Evolutionary conservation across 2,329 filamentous ascomycete species (phyloP).

Genomic region (Scortechinia acanthostroma): DNA sequence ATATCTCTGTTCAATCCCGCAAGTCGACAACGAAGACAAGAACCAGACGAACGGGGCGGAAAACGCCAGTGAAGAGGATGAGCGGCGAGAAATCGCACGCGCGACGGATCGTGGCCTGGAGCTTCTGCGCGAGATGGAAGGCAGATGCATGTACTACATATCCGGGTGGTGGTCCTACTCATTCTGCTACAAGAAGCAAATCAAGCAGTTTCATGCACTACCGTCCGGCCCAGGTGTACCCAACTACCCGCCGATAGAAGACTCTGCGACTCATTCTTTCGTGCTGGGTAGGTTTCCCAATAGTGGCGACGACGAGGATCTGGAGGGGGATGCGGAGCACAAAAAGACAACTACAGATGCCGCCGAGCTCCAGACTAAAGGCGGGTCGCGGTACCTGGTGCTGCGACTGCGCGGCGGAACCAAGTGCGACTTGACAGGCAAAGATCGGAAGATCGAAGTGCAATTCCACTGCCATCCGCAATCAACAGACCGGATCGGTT

Average conservation of each 20-base stretch:
- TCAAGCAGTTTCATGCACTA: constrained; percentile 68
- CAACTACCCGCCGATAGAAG: constrained; percentile 58
- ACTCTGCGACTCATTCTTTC: constrained; percentile 54
- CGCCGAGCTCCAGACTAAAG: constrained; percentile 54
- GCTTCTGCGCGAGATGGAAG: constrained; percentile 60
- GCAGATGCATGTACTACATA: constrained; percentile 64
- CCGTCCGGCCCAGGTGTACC: constrained; percentile 52
- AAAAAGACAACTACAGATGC: constrained; percentile 4
- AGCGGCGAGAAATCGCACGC: constrained; percentile 59
- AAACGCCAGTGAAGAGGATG: constrained; percentile 39
- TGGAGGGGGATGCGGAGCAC: constrained; percentile 14
- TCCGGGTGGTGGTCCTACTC: constrained; percentile 73
- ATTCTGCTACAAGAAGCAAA: constrained; percentile 66
- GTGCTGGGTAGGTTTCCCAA: constrained; percentile 42
- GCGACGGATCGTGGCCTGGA: constrained; percentile 64
- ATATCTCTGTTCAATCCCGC: constrained; percentile 62
- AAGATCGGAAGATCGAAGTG: constrained; percentile 60
- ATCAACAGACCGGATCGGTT: constrained; percentile 55
- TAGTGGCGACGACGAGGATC: constrained; percentile 6
- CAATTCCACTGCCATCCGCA: constrained; percentile 55
- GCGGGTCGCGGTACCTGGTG: constrained; percentile 62
- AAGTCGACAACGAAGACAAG: constrained; percentile 20
- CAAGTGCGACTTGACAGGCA: constrained; percentile 64
- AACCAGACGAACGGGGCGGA: constrained; percentile 33
- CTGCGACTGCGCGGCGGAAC: constrained; percentile 62